Evolutionary conservation across 345 rosid species (phyloP), one percentile per base, ranked within the genome.

Genomic region (Lumnitzera littorea): DNA sequence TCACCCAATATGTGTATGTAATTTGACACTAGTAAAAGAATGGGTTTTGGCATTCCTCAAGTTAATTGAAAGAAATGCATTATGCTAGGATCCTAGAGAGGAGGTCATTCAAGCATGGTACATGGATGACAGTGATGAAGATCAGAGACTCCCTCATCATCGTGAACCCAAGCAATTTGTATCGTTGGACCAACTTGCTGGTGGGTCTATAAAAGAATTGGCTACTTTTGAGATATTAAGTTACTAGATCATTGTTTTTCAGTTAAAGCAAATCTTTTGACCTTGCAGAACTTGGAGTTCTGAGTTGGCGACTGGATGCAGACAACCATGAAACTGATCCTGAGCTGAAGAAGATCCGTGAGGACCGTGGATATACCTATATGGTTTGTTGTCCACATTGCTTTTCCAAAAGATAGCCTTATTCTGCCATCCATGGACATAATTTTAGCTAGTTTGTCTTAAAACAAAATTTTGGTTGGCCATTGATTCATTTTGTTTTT

Each of bases 61-160:
- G 43, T 36, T 36, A 36, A 36, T 36, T 36, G 43, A 9, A 36
- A 36, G 43, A 36, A 36, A 36, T 36, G 43, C 48, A 14, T 10
- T 43, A 36, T 54, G 8, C 24, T 51, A 84, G 90, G 86, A 83
- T 75, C 53, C 61, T 13, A 84, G 83, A 58, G 91, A 82, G 70
- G 96, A 89, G 64, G 96, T 89, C 57, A 50, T 92, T 53, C 84
- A 92, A 62, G 96, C 94, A 62, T 89, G 98, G 96, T 89, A 87
- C 72, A 87, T 89, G 98, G 91, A 87, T 75, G 88, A 82, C 64
- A 87, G 86, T 56, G 53, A 82, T 46, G 91, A 85, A 53, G 97
- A 89, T 60, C 98, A 92, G 79, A 82, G 95, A 62, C 84, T 90
- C 61, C 91, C 95, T 23, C 99, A 90, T 80, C 96, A 86, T 70